Evolutionary conservation across 2,329 filamentous ascomycete genomes (phyloP).

Genomic region (Harringtonia lauricola): DNA sequence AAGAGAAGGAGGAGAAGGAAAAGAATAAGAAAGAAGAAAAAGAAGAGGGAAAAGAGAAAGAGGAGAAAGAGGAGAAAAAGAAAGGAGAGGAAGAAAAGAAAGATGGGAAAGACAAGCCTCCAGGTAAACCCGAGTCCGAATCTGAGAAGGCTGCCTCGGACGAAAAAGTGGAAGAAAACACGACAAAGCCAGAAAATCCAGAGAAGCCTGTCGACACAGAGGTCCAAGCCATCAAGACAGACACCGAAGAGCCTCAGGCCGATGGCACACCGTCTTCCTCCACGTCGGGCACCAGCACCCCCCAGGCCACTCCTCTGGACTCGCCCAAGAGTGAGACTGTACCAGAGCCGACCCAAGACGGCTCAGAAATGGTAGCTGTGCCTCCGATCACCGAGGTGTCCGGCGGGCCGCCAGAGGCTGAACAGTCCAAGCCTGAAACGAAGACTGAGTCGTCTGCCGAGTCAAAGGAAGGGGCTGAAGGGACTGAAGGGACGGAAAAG

Average conservation of each 20-base stretch:
- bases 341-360: constrained; percentile 7
- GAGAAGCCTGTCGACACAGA: background rate
- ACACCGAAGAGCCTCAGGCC: too few species aligned
- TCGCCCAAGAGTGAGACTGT: constrained; percentile 18
- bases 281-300: constrained; percentile 13
- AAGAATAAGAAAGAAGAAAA: constrained; percentile 10
- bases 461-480: background rate
- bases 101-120: constrained; percentile 9
- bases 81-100: constrained; percentile 4
- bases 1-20: constrained; percentile 11
- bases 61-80: constrained; percentile 4
- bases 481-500: too few species aligned
- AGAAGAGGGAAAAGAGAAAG: constrained; percentile 3
- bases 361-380: constrained; percentile 23
- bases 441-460: background rate
- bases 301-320: constrained; percentile 16
- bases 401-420: constrained; percentile 5
- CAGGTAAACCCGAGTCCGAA: background rate
- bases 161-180: constrained; percentile 3
- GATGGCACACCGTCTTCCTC: constrained; percentile 10
- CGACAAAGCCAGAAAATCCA: too few species aligned
- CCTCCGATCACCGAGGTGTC: constrained; percentile 15
- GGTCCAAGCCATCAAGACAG: background rate
- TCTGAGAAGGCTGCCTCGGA: background rate
- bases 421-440: background rate